Base-by-base conservation (phyloP, 306 rosid genomes). In the Hippophae rhamnoides region DNA sequence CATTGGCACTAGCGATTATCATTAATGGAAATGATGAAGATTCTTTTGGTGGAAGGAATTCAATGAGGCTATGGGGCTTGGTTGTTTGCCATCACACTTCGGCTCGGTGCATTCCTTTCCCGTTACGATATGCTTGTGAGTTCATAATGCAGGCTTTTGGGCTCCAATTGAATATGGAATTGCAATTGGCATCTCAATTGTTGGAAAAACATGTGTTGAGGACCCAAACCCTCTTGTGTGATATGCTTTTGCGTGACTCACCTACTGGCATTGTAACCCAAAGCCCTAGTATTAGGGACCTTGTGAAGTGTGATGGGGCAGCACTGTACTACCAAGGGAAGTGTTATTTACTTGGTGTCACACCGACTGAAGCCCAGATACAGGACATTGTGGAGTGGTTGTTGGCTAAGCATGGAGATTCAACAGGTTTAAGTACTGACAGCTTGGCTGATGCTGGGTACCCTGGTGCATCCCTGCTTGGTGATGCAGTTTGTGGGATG, bases 101-200 rank as follows among this genome's bases (percentile, higher is more conserved):
- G 0, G 76, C 86, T 0, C 82, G 95, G 50, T 72, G 72, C 40
- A 86, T 84, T 62, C 86, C 95, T 70, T 89, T 89, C 72, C 90
- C 95, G 0, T 87, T 84, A 69, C 93, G 95, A 44, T 86, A 82
- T 69, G 97, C 95, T 41, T 89, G 97, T 47, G 89, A 89, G 74
- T 80, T 89, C 60, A 82, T 89, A 53, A 73, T 82, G 83, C 95
- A 86, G 75, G 92, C 95, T 41, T 86, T 89, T 43, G 93, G 83
- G 40, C 69, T 82, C 54, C 95, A 89, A 70, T 78, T 84, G 47
- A 46, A 71, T 63, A 80, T 78, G 89, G 93, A 89, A 76, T 80
- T 86, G 74, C 95, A 80, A 52, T 43, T 78, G 75, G 92, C 93
- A 56, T 18, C 79, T 23, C 97, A 84, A 43, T 48, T 80, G 76